Evolutionary conservation across 352 stramenopile genomes (phyloP), one percentile per base, ranked within the genome.

Genomic region (Phytophthora sansomeana): DNA sequence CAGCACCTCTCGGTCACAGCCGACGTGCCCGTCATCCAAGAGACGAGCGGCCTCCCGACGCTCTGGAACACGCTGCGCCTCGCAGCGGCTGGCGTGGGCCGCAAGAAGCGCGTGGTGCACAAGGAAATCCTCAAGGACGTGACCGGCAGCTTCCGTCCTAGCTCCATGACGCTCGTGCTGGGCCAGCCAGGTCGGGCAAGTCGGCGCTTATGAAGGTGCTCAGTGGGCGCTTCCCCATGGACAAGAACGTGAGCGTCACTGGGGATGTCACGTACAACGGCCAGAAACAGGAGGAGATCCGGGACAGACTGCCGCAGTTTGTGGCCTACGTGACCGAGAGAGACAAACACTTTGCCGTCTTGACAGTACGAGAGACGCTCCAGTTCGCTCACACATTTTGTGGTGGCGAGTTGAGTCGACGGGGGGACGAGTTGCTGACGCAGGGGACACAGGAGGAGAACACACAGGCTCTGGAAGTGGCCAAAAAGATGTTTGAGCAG

Each of bases 311-410:
- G 21, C 58, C 72, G 1, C 68, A 79, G 33, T 75, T 83, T 43
- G 59, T 75, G 32, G 59, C 75, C 13, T 81, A 81, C 57, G 67
- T 81, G 13, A 72, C 57, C 8, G 72, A 83, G 44, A 56, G 53
- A 13, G 69, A 83, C 59, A 55, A 72, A 14, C 73, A 81, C 39
- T 80, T 75, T 33, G 63, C 72, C 5, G 59, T 68, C 6, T 19
- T 83, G 7, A 79, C 72, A 5, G 79, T 88, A 7, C 68, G 75
- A 16, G 79, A 86, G 44, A 86, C 79, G 47, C 67, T 88, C 17
- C 41, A 62, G 39, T 85, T 83, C 43, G 74, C 74, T 10, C 63
- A 82, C 36, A 35, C 46, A n/a, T 82, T 69, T 47, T 84, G 81
- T 29, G 62, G 72, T 16, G 63, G 66, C 6, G 67, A 74, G 29